Evolutionary conservation across 2,329 filamentous ascomycete genomes (phyloP).

Genomic region (Dactylellina drechsleri): DNA sequence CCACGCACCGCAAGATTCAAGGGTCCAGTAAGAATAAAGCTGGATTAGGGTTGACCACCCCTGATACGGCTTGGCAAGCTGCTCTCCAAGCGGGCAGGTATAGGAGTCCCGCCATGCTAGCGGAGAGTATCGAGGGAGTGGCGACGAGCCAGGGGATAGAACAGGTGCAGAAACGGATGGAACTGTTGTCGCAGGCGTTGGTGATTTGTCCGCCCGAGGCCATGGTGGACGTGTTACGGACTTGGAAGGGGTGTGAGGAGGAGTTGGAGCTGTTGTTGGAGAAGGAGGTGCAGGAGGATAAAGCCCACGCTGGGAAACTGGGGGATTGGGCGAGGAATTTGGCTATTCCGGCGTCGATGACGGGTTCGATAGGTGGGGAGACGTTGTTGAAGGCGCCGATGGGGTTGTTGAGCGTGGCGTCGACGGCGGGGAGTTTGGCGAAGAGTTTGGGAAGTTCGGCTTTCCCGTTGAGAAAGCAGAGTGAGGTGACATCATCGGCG

Average conservation of each 20-base stretch:
- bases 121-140: constrained; percentile 66
- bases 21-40: constrained; percentile 29
- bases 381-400: constrained; percentile 62
- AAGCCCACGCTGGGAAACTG: constrained; percentile 75
- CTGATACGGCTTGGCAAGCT: constrained; percentile 78
- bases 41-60: constrained; percentile 35
- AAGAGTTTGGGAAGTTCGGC: constrained; percentile 65
- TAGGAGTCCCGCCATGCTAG: constrained; percentile 70
- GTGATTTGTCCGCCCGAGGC: constrained; percentile 76
- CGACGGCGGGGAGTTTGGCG: constrained; percentile 63
- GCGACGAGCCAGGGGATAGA: constrained; percentile 64
- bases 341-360: constrained; percentile 57
- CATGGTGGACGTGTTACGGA: constrained; percentile 78
- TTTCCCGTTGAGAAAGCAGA: constrained; percentile 62
- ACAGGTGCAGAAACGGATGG: constrained; percentile 81
- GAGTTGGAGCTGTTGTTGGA: constrained; percentile 75
- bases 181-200: constrained; percentile 79
- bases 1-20: constrained; percentile 54
- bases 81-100: constrained; percentile 82
- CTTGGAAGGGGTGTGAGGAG: constrained; percentile 80
- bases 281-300: constrained; percentile 74
- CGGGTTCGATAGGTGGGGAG: constrained; percentile 61
- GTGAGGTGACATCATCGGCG: constrained; percentile 62
- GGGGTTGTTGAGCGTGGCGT: constrained; percentile 67
- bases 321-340: constrained; percentile 64